Evolutionary conservation across 2,329 filamentous ascomycete species (phyloP), one percentile per base, ranked within the genome.

Genomic region (Pseudogymnoascus destructans): DNA sequence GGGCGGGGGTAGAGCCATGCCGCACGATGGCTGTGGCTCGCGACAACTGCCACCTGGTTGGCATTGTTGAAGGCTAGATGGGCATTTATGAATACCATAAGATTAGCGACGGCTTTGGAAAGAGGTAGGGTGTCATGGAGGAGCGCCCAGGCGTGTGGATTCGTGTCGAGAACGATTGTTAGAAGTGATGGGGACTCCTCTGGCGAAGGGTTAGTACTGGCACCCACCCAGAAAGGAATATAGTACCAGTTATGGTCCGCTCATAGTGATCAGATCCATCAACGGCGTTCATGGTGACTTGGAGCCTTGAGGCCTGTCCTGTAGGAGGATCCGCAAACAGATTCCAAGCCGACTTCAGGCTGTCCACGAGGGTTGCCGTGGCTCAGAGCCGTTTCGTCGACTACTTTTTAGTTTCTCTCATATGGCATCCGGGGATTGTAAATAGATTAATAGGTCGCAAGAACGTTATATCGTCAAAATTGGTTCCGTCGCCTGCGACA

Each of bases 61-160:
- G 87, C 82, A 71, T 93, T 92, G 72, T 91, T 95, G 70, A 92
- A 91, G 64, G 93, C 90, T 30, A 98, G 80, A 70, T 98, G 95
- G 58, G 92, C 89, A 72, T 98, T 97, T 74, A 96, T 85, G 74
- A 96, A 97, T 75, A 98, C 86, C 67, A 97, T 85, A 63, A 97
- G 80, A 73, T 92, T 86, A 61, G 92, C 89, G 61, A 98, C 77
- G 61, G 89, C 89, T 67, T 86, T 85, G 55, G 87, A 87, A 61
- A 98, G 80, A 25, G 92, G 83, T 6, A 97, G 82, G 30, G 80
- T 81, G 59, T 82, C 73, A 61, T 84, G 77, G 46, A 97, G 80
- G 61, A 88, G 78, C 5, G 88, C 84, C 93, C 93, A 95, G 66
- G 93, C 91, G 66, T 91, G 87, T 2, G 93, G 93, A 70, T 98